phyloP scores from a whole-genome alignment of 345 rosid genomes.

The Rhizophora apiculata region DNA sequence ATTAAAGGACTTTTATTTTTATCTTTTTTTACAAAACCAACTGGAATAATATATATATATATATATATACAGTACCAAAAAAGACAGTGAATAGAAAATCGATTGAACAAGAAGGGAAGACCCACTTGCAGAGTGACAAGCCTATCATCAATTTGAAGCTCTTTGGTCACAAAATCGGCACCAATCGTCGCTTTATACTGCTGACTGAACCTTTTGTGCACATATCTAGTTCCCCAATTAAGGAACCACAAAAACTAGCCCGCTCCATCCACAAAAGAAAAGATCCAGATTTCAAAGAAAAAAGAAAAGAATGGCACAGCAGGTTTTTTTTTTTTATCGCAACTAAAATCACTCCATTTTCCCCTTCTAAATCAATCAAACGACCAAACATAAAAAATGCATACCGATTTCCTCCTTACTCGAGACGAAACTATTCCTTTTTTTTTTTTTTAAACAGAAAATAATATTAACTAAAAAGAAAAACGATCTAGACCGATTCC shows the following conservation, averaged over 20 bases:
- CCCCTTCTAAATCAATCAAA: too few relatives aligned
- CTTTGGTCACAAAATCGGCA: constrained; percentile 98
- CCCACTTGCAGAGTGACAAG: constrained; percentile 88
- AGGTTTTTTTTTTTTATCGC: too few relatives aligned
- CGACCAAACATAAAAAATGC: neutral
- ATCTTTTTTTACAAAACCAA: too few relatives aligned
- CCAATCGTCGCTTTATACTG: constrained; percentile 99
- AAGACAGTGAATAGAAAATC: neutral
- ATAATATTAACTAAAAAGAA: neutral
- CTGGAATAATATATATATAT: too few relatives aligned
- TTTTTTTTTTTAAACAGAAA: neutral
- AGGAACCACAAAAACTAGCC: constrained; percentile 4
- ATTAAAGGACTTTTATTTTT: neutral
- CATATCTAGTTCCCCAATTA: constrained; percentile 29
- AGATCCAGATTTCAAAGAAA: neutral
- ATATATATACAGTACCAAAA: neutral
- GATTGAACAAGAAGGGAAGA: constrained; percentile 2
- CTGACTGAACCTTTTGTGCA: constrained; percentile 91
- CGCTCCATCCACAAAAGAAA: neutral
- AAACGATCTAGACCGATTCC: neutral
- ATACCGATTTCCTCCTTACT: neutral
- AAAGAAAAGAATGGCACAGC: too few relatives aligned
- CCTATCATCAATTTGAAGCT: constrained; percentile 86
- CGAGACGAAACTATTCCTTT: neutral
- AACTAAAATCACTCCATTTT: too few relatives aligned